These are phyloP conservation scores for Agrostemma githago DNA, from an alignment of 148 eudicot genomes.

Conservation along the genomic window DNA sequence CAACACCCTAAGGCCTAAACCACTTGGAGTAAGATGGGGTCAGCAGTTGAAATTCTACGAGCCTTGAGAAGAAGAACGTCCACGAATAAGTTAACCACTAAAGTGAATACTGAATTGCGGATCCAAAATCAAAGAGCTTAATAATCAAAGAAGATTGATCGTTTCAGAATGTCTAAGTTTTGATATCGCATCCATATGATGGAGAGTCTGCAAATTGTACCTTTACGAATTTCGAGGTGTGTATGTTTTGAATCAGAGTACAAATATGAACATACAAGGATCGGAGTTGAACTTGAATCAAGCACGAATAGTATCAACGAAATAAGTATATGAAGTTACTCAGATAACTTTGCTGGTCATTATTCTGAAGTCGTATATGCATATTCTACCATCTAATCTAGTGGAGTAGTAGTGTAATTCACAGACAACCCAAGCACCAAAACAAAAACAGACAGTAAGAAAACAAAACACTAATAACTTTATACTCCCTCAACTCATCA, in stretches of 20 bases:
- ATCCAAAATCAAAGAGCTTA: neutral
- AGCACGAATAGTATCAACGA: neutral
- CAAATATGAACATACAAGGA: neutral
- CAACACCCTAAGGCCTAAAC: neutral
- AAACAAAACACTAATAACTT: neutral
- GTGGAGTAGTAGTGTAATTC: no score
- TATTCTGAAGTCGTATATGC: neutral
- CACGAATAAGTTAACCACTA: neutral
- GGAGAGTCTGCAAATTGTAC: neutral
- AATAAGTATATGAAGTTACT: neutral
- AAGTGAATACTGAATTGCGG: neutral
- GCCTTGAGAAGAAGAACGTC: neutral
- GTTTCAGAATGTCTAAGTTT: neutral
- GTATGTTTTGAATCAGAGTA: neutral
- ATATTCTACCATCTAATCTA: no score
- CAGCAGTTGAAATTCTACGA: neutral
- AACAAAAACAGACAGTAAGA: neutral
- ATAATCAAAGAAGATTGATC: neutral
- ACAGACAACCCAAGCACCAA: slow-evolving; percentile 9
- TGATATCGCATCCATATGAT: neutral
- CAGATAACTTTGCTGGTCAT: neutral
- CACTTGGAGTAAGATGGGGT: neutral
- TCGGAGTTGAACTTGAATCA: neutral
- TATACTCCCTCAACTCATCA: neutral
- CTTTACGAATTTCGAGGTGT: neutral